Percentiles rank a stretch among this genome's conserved stretches.
phyloP scores from a whole-genome alignment of 1,284 basidiomycete species.

The Sporisorium scitamineum region DNA sequence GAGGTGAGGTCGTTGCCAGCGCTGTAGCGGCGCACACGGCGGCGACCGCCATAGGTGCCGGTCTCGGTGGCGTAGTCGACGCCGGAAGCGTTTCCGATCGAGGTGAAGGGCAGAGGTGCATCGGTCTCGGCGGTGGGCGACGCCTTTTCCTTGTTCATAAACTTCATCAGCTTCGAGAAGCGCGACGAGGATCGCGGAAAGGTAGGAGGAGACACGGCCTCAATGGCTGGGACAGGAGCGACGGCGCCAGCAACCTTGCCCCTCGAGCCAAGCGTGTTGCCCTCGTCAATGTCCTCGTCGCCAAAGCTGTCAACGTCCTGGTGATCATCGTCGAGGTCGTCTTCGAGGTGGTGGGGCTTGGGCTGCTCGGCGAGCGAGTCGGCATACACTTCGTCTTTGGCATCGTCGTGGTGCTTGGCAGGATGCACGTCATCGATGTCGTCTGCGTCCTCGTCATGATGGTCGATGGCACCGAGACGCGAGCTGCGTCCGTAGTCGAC shows the following conservation, averaged over 20 bases:
- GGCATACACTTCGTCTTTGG: slow-evolving; percentile 22
- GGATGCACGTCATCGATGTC: neutral
- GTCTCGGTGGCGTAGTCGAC: slow-evolving; percentile 22
- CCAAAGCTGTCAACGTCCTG: slow-evolving; percentile 19
- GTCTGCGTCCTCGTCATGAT: slow-evolving; percentile 8
- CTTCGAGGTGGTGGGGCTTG: slow-evolving; percentile 8
- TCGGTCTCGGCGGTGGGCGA: slow-evolving; percentile 23
- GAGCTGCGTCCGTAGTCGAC: slow-evolving; percentile 29
- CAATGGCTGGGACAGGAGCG: slow-evolving; percentile 10
- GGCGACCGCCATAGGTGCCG: slow-evolving; percentile 6
- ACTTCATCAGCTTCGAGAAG: slow-evolving; percentile 44
- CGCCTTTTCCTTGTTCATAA: slow-evolving; percentile 43
- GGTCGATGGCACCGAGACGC: slow-evolving; percentile 6
- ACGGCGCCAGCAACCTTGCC: slow-evolving; percentile 29
- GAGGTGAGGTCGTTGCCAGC: slow-evolving; percentile 35
- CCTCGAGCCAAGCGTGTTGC: slow-evolving; percentile 13
- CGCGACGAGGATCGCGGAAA: slow-evolving; percentile 38
- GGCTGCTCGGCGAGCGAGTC: slow-evolving; percentile 33
- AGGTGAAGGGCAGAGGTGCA: slow-evolving; percentile 12
- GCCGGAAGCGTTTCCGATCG: slow-evolving; percentile 11
- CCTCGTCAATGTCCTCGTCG: slow-evolving; percentile 21
- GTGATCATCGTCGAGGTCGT: slow-evolving; percentile 15
- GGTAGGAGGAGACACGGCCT: slow-evolving; percentile 15
- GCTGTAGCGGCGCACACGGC: slow-evolving; percentile 36
- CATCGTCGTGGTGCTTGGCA: slow-evolving; percentile 5